These are phyloP conservation scores for Quercus ilex DNA, from an alignment of 306 rosid genomes.

Conservation along the genomic window DNA sequence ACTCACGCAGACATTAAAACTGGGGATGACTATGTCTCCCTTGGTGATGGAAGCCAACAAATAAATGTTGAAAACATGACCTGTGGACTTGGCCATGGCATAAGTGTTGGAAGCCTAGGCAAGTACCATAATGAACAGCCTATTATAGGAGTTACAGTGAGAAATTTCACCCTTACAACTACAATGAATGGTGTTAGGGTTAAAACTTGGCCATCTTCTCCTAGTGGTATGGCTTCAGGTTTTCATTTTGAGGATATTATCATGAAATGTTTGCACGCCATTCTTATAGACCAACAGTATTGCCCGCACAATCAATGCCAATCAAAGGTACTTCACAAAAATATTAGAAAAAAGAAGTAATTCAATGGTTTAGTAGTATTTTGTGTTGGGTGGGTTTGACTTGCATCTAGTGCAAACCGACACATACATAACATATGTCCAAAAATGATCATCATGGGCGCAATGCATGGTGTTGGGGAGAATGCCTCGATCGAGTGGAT, in stretches of 20 bases:
- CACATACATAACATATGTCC: no score
- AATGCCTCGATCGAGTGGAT: no score
- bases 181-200: slow-evolving; percentile 13
- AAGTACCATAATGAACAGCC: slow-evolving; percentile 23
- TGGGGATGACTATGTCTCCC: slow-evolving; percentile 24
- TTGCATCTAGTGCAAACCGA: no score
- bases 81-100: slow-evolving; percentile 26
- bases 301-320: slow-evolving; percentile 22
- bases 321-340: background rate
- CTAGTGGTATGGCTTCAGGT: background rate
- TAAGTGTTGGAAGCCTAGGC: slow-evolving; percentile 24
- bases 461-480: no score
- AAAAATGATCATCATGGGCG: no score
- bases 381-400: no score
- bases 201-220: slow-evolving; percentile 26
- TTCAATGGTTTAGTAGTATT: background rate
- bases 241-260: slow-evolving; percentile 15
- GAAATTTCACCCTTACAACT: slow-evolving; percentile 5
- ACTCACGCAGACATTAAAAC: slow-evolving; percentile 5
- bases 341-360: background rate
- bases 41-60: slow-evolving; percentile 26
- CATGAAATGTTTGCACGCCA: slow-evolving; percentile 6
- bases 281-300: slow-evolving; percentile 19
- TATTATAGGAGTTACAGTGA: background rate
- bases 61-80: slow-evolving; percentile 1